Base-by-base conservation (phyloP, 2,329 filamentous ascomycete genomes). In the Thielaviopsis punctulata region DNA sequence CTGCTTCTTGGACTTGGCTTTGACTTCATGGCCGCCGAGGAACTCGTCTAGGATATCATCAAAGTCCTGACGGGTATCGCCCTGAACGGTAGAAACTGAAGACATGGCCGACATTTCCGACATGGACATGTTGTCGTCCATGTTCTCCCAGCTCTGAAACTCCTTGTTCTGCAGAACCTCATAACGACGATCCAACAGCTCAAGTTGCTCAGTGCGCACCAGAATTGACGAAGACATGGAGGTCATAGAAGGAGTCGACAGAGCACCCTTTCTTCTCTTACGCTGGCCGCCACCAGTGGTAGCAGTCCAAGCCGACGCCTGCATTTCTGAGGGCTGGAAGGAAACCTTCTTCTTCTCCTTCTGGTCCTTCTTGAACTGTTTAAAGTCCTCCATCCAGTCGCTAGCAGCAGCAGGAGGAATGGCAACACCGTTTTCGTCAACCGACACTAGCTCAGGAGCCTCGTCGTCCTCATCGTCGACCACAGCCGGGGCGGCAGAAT, bases 231-330 rank as follows among this genome's bases (percentile, higher is more conserved):
- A 93, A 0, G 85, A 88, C 89, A 95, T 95, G 50, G 85, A 92
- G 67, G 92, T 94, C 54, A 77, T 80, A 1, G 88, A 92, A 0
- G 85, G 83, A 58, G 84, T 86, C 3, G 90, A 96, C 64, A 93
- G 69, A 2, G 92, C 90, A 45, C 89, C 90, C 72, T 95, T 96
- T 62, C 90, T 80, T 77, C 95, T 95, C 80, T 96, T 96, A 56
- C 76, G 77, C 50, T 86, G 79, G 12, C 87, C 87, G 33, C 85
- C 86, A 56, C 82, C 84, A 1, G 85, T 82, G 2, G 84, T 88
- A 0, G 83, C 80, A 1, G 83, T 88, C 69, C 84, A 76, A 58
- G 82, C 71, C 5, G 84, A 84, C 1, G 77, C 82, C 60, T 84
- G 79, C 46, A 82, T 61, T 57, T 83, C 82, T 2, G 80, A 82